Conservation (phyloP, 2,329 filamentous ascomycete species). For the Verticillium nubilum region DNA sequence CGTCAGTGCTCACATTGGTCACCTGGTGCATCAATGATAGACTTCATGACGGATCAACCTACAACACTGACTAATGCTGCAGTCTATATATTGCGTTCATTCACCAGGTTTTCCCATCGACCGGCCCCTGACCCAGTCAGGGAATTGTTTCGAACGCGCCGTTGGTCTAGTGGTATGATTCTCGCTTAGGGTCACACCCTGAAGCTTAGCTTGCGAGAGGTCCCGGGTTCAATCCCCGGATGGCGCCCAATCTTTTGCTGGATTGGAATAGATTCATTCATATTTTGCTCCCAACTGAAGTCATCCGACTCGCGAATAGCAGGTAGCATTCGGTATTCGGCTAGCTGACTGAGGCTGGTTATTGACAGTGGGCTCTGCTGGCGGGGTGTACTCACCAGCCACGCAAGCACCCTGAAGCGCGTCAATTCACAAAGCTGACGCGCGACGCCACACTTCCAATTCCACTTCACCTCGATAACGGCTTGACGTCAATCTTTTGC, state of each 20-base stretch:
- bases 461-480: not conserved
- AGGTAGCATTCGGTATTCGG: too few relatives aligned
- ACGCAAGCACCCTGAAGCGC: not conserved
- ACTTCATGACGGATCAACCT: too few relatives aligned
- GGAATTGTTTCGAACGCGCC: not conserved
- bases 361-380: too few relatives aligned
- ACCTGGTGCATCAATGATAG: too few relatives aligned
- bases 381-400: too few relatives aligned
- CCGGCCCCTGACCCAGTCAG: not conserved
- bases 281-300: not conserved
- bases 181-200: slow-evolving; percentile 56
- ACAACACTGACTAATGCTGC: too few relatives aligned
- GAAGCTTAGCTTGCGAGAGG: slow-evolving; percentile 33
- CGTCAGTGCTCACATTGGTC: too few relatives aligned
- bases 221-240: slow-evolving; percentile 41
- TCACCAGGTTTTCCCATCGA: not conserved
- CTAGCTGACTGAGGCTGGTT: too few relatives aligned
- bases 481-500: not conserved
- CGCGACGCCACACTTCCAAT: slow-evolving; percentile 1
- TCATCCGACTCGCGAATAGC: too few relatives aligned
- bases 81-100: too few relatives aligned
- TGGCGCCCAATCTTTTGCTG: slow-evolving; percentile 2
- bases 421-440: not conserved
- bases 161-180: slow-evolving; percentile 65
- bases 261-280: too few relatives aligned